Evolutionary conservation across 306 rosid species (phyloP).

Genomic region (Begonia fuchsioides): DNA sequence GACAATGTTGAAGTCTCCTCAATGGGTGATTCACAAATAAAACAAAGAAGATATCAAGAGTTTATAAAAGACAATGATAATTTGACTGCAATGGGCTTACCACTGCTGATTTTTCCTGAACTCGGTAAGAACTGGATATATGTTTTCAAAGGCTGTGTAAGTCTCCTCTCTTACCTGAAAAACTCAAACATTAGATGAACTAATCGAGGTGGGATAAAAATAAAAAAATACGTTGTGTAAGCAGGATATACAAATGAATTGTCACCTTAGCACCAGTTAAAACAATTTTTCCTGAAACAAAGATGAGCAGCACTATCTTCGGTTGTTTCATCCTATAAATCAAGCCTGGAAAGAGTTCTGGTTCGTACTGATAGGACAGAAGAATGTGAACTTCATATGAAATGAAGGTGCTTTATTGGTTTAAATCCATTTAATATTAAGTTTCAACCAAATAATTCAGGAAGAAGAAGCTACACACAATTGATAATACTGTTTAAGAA

Average conservation of each 20-base stretch:
- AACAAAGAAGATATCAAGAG: no score
- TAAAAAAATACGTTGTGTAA: no score
- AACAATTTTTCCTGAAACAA: conserved; percentile 92
- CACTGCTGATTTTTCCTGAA: conserved; percentile 90
- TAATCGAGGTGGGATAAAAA: no score
- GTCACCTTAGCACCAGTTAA: conserved; percentile 93
- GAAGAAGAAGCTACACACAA: no score
- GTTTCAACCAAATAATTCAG: no score
- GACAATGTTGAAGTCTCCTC: no score
- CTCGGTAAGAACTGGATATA: conserved; percentile 82
- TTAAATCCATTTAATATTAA: no score
- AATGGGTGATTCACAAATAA: no score
- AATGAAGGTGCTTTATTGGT: no score
- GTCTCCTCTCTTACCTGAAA: conserved; percentile 82
- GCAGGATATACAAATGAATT: background rate
- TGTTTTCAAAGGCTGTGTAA: conserved; percentile 87
- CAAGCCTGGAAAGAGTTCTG: conserved; percentile 91
- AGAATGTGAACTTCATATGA: no score
- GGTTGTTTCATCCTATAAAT: conserved; percentile 97
- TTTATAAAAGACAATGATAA: no score
- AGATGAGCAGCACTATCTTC: conserved; percentile 83
- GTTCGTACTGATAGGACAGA: conserved; percentile 56
- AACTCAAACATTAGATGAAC: conserved; percentile 1
- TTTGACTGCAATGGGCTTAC: conserved; percentile 14
- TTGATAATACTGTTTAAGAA: no score